A percentile compares a stretch with the other conserved stretches of the same genome.
These are phyloP conservation scores for Xylaria sp. DNA, from an alignment of 2,329 filamentous ascomycete species.

Conservation along the genomic window DNA sequence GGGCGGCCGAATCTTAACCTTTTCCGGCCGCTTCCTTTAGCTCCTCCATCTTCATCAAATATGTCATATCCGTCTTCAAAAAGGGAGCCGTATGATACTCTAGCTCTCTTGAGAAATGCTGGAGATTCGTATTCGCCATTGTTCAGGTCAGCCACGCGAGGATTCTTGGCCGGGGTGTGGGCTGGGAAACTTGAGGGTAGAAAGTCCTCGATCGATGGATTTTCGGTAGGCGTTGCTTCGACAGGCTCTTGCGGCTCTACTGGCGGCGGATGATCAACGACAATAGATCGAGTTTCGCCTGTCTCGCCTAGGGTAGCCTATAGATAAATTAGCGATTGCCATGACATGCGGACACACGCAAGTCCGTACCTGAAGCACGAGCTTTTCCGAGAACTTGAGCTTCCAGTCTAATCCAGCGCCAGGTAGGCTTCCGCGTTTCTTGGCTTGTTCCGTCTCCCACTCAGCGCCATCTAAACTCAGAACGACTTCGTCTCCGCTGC, in stretches of 20 bases:
- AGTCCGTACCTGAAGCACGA: slow-evolving; percentile 50
- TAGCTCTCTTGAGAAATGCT: slow-evolving; percentile 73
- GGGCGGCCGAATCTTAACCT: slow-evolving; percentile 68
- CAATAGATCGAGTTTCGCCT: slow-evolving; percentile 51
- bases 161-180: slow-evolving; percentile 38
- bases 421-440: slow-evolving; percentile 47
- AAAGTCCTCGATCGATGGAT: slow-evolving; percentile 20
- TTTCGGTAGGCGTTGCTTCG: slow-evolving; percentile 11
- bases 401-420: slow-evolving; percentile 61
- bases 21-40: slow-evolving; percentile 67
- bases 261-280: slow-evolving; percentile 51
- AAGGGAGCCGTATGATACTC: slow-evolving; percentile 69
- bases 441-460: slow-evolving; percentile 61
- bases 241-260: slow-evolving; percentile 13
- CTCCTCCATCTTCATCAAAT: slow-evolving; percentile 69
- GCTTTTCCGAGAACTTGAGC: slow-evolving; percentile 54
- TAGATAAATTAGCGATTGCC: slow-evolving; percentile 7
- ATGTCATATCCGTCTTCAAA: slow-evolving; percentile 67
- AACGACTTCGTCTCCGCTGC: slow-evolving; percentile 76
- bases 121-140: slow-evolving; percentile 71
- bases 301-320: slow-evolving; percentile 52
- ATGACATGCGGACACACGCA: neutral
- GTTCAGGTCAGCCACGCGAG: slow-evolving; percentile 41
- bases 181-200: slow-evolving; percentile 4
- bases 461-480: slow-evolving; percentile 69